Evolutionary conservation across 495 filamentous ascomycete species (phyloP), one percentile per base, ranked within the genome.

Genomic region (Penicillium parvum): DNA sequence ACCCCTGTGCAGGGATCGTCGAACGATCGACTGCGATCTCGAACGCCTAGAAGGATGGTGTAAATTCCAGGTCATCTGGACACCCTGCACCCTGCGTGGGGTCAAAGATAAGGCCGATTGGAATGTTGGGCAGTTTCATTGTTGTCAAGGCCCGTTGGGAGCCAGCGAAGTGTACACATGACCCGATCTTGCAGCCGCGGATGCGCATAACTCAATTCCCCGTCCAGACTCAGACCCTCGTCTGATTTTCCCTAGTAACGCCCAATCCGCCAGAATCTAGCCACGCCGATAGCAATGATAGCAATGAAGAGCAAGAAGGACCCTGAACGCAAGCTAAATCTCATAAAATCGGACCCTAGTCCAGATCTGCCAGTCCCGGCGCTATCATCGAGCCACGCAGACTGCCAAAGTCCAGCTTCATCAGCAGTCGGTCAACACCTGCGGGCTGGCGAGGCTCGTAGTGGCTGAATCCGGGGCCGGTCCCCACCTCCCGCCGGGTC

Each of bases 371-470:
- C 23, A 45, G 30, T 32, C 45, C 41, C 9, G 30, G 40, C 40
- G 36, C 21, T 19, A 29, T 42, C 18, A 32, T 19, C 20, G 43
- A 32, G 22, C 40, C 36, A 41, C 61, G 58, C 17, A 67, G 54
- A 44, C 68, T 73, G 23, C 68, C 76, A 68, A 87, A 88, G 68
- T 92, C 88, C 43, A 95, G 65, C 60, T 91, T 90, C 85, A 94
- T 90, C 32, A 95, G 57, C 57, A 95, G 68, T 38, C 85, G 71
- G 67, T 91, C 86, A 16, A 92, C 79, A 6, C 87, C 85, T 3
- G 81, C 83, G 3, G 81, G 74, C 32, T 80, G 78, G 40, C 76
- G 72, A 5, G 84, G 82, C 38, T 77, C 72, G 58, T 82, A 88
- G 27, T 65, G 61, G n/a, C 49, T 58, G 15, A 64, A 71, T 4